Evolutionary conservation across 2,329 filamentous ascomycete species (phyloP), one percentile per base, ranked within the genome.

Genomic region (Paecilomyces variotii): DNA sequence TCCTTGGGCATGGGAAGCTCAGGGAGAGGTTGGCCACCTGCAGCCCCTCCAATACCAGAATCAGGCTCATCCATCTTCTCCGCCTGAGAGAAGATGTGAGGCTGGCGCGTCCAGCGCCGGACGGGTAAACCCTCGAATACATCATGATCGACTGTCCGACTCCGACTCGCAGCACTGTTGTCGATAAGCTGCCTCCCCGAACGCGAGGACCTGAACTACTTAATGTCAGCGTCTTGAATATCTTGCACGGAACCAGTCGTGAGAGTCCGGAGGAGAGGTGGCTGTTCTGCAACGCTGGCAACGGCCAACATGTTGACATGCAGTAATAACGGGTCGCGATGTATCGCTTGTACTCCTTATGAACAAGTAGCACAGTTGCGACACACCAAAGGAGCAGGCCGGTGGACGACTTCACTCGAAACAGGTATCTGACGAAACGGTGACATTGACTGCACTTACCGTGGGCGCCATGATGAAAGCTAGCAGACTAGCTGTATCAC

Each of bases 1-100:
- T 96, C 93, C 67, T 89, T 89, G 45, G 93, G 93, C 90, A 97
- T 93, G 52, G 90, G 87, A 19, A 91, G 82, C 69, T 96, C 92
- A 54, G 86, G 87, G 84, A 77, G 80, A 5, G 63, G 63, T 30
- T 68, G 65, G 28, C 67, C 67, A 56, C 65, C 66, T 32, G 59
- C 64, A 10, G 68, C 65, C 7, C 67, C 65, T 53, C 69, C 62
- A 11, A 68, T 63, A 3, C 65, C 57, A 6, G 71, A 62, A 32
- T 73, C 68, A 2, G 68, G 79, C 28, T 81, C 84, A 65, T 92
- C 88, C 62, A 84, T 79, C 39, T 84, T 81, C 9, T 82, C 78
- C 11, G 84, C 84, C 56, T 90, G 87, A 64, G 85, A 85, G 68
- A 93, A 78, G 50, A 78, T 87, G 58, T 90, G 82, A 75, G 79